These are phyloP conservation scores for Musa acuminata DNA, from an alignment of 176 grass and related monocot genomes.

Conservation along the genomic window DNA sequence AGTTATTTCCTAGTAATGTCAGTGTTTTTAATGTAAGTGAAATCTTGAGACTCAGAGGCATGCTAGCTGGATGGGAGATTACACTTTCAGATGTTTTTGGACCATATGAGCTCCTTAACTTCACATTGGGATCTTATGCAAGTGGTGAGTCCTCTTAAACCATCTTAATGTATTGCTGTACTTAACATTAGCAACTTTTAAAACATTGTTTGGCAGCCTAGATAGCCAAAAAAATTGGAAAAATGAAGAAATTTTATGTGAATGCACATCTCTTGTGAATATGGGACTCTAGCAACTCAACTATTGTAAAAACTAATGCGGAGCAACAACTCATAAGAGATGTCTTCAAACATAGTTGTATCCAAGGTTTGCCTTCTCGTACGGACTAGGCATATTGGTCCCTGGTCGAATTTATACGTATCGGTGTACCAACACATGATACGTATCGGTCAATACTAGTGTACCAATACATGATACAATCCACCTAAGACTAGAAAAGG, in stretches of 20 bases:
- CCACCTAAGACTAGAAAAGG: no score
- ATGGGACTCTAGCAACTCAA: background rate
- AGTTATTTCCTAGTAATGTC: conserved; percentile 64
- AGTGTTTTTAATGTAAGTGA: conserved; percentile 53
- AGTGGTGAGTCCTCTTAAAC: conserved; percentile 32
- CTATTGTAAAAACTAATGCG: background rate
- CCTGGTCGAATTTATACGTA: no score
- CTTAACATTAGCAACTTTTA: background rate
- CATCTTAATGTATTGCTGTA: conserved; percentile 9
- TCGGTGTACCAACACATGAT: no score
- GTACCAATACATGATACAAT: no score
- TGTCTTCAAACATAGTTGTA: no score
- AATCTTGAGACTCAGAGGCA: conserved; percentile 29
- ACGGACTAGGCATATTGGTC: no score
- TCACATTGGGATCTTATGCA: conserved; percentile 54
- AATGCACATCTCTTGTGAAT: background rate
- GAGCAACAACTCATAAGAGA: no score
- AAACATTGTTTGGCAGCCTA: background rate
- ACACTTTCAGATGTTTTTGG: conserved; percentile 67
- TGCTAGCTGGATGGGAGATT: conserved; percentile 72
- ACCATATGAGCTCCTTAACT: conserved; percentile 91
- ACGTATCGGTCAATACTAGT: no score
- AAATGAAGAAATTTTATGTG: background rate
- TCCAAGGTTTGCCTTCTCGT: no score
- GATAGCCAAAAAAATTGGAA: background rate